Evolutionary conservation across 345 rosid genomes (phyloP).

Genomic region (sweet orange (Citrus sinensis)): DNA sequence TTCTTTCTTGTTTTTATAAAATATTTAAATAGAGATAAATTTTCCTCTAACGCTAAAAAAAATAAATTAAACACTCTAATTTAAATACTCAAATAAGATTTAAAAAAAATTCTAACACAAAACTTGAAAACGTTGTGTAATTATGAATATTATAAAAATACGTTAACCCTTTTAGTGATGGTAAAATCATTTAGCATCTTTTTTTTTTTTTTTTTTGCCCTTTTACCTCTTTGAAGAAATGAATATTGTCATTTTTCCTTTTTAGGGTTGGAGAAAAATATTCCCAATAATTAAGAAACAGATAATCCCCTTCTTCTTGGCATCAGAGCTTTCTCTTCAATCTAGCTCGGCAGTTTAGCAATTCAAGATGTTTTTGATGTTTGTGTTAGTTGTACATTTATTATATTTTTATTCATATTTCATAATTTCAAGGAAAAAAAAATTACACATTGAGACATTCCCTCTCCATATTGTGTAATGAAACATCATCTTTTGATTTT

Average conservation of each 20-base stretch:
- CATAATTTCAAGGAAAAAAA: background rate
- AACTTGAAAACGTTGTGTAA: too few relatives aligned
- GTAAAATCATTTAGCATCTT: too few relatives aligned
- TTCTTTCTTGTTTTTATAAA: too few relatives aligned
- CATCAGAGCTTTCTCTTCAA: background rate
- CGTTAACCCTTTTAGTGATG: too few relatives aligned
- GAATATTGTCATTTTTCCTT: background rate
- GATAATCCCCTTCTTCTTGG: background rate
- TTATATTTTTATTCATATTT: background rate
- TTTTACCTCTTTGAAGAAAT: too few relatives aligned
- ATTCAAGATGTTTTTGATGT: background rate
- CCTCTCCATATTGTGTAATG: background rate
- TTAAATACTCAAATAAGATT: too few relatives aligned
- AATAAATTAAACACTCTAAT: too few relatives aligned
- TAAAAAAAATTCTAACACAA: too few relatives aligned
- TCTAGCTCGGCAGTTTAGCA: background rate
- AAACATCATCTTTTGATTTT: background rate
- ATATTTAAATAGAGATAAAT: too few relatives aligned
- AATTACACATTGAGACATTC: background rate
- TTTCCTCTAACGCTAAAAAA: rapidly evolving
- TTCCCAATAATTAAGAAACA: background rate
- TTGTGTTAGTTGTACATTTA: background rate
- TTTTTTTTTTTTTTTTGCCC: too few relatives aligned
- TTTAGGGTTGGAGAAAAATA: background rate
- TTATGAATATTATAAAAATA: too few relatives aligned